Evolutionary conservation across 148 eudicot genomes (phyloP).

Genomic region (Rhododendron vialii): DNA sequence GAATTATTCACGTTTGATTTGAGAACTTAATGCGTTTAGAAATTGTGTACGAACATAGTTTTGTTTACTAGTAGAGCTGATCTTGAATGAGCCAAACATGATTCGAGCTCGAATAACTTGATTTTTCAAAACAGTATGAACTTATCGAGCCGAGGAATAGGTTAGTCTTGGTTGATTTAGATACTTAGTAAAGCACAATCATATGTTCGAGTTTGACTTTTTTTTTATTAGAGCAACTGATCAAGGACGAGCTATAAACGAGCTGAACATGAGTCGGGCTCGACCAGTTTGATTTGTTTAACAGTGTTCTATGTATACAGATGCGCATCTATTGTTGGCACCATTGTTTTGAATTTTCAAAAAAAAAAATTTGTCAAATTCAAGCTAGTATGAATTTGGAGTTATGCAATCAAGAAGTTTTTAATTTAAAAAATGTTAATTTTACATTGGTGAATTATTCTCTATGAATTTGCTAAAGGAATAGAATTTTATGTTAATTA

Average conservation of each 20-base stretch:
- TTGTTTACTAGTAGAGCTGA: neutral
- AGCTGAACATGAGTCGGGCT: neutral
- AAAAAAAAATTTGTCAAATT: neutral
- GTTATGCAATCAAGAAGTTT: neutral
- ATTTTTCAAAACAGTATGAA: neutral
- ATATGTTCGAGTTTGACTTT: neutral
- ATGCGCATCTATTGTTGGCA: neutral
- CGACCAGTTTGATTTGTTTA: neutral
- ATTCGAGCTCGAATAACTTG: neutral
- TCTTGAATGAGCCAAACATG: neutral
- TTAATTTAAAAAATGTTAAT: neutral
- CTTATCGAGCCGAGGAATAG: neutral
- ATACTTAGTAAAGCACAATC: neutral
- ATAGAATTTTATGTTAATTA: neutral
- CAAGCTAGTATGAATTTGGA: neutral
- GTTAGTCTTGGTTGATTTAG: neutral
- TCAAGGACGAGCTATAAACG: neutral
- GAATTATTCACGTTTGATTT: neutral
- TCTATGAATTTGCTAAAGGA: neutral
- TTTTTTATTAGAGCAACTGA: neutral
- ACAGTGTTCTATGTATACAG: neutral
- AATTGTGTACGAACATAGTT: neutral
- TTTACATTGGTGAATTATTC: neutral
- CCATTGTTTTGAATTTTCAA: neutral
- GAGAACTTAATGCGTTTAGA: neutral